Evolutionary conservation across 129 eudicot species (phyloP), one percentile per base, ranked within the genome.

Genomic region (Saposhnikovia divaricata): DNA sequence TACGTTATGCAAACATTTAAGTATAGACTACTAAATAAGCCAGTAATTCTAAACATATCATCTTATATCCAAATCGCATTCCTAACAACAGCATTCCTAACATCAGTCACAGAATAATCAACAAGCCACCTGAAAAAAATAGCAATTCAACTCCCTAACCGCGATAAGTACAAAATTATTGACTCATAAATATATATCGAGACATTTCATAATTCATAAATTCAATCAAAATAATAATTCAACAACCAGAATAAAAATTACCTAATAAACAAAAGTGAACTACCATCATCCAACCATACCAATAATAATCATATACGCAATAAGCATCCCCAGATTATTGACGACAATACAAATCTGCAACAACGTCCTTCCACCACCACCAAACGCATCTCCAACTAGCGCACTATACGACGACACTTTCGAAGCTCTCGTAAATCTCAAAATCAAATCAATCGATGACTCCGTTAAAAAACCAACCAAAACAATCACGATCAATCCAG

Each of bases 401-500:
- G 69, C 69, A 61, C 37, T n/a, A 9, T 61, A 61, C 34, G 37
- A 9, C 69, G 69, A 9, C 34, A 61, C 69, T 25, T 25, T 61
- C 34, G 69, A n/a, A 25, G 34, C 69, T 61, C 69, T 9, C 11
- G 69, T n/a, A 4, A 61, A 61, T 61, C 69, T n/a, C 69, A 61
- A 61, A 25, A 61, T 61, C 34, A 61, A 61, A 61, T 61, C 69
- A 2, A 61, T 55, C 63, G 63, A 55, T 2, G 63, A 2, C 27
- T 55, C 63, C 27, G 63, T 55, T 55, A 55, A 21, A 19, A 55
- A 55, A 0, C 27, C 63, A 0, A 55, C 63, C 3, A 55, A 2
- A 6, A 55, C 27, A 55, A 55, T 55, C 2, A 55, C 63, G 34
- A 31, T 74, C 16, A 93, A 73, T 7, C 98, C 98, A 1, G 93